Base-by-base conservation (phyloP, 495 filamentous ascomycete species). In the Talaromyces borbonicus region DNA sequence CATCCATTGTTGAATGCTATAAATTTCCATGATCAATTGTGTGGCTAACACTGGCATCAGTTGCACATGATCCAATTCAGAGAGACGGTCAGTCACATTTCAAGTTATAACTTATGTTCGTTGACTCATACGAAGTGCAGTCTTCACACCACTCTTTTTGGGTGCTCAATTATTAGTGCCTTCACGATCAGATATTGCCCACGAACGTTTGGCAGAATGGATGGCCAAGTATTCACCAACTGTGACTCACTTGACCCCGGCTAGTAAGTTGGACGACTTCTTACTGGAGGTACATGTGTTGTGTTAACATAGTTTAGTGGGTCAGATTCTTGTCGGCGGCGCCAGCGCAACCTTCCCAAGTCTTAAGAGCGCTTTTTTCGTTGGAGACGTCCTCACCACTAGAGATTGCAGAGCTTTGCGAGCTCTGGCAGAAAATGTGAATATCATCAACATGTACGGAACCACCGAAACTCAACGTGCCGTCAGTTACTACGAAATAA, bases 101-200 rank as follows among this genome's bases (percentile, higher is more conserved):
- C 1, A 23, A 14, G 14, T 18, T 1, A 14, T 0, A 39, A 39
- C n/a, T 6, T 12, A 16, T 20, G 14, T 24, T 39, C 14, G 27
- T 9, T 18, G 5, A 24, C 36, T 39, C n/a, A 39, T 38, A 7
- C 9, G n/a, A 12, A 39, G 20, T 22, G n/a, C 12, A 43, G 90
- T 96, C 19, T 95, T 97, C 63, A 97, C 86, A 0, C 90, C 92
- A 0, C 71, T 96, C 7, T 96, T 92, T 69, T 67, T 94, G 14
- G 88, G 87, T 18, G 88, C 87, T 0, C 77, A 85, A 56, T 61
- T 97, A 0, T 61, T 96, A 14, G 81, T 95, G 1, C 90, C 90
- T 1, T 77, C 83, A 3, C 77, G 77, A 16, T 90, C 94, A 46
- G 81, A 89, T 54, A 98, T 98, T 30, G 77, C 83, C 40, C 84